Conservation (phyloP, 2,329 filamentous ascomycete species). For the Trichoderma semiorbis region DNA sequence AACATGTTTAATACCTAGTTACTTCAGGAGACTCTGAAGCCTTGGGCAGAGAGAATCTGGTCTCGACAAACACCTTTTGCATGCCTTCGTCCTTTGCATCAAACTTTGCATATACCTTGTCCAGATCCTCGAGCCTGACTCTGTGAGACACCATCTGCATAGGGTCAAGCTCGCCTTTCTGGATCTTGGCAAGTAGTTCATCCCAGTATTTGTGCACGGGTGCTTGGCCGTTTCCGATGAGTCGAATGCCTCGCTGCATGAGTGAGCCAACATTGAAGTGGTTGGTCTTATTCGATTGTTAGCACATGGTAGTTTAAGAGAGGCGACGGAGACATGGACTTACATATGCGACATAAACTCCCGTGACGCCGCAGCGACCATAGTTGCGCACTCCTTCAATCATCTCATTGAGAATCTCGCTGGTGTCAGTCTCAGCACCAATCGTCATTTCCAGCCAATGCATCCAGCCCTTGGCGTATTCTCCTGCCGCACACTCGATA, state of each 20-base stretch:
- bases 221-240: slow-evolving; percentile 64
- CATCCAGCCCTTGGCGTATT: slow-evolving; percentile 60
- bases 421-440: slow-evolving; percentile 80
- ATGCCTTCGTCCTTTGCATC: slow-evolving; percentile 62
- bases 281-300: slow-evolving; percentile 25
- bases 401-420: slow-evolving; percentile 78
- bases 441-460: slow-evolving; percentile 56
- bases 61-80: slow-evolving; percentile 75
- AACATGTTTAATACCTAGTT: slow-evolving; percentile 27
- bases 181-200: slow-evolving; percentile 65
- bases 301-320: neutral
- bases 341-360: slow-evolving; percentile 61
- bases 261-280: slow-evolving; percentile 54
- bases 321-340: slow-evolving; percentile 25
- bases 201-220: slow-evolving; percentile 85
- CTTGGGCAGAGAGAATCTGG: slow-evolving; percentile 51
- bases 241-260: slow-evolving; percentile 81
- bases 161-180: slow-evolving; percentile 67
- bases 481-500: slow-evolving; percentile 63
- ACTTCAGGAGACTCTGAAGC: slow-evolving; percentile 42
- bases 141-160: slow-evolving; percentile 79
- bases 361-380: slow-evolving; percentile 74
- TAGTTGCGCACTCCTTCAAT: slow-evolving; percentile 68
- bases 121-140: slow-evolving; percentile 68
- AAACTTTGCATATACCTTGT: slow-evolving; percentile 62